phyloP scores from a whole-genome alignment of 352 stramenopile species.

The Thraustochytrium striatum region DNA sequence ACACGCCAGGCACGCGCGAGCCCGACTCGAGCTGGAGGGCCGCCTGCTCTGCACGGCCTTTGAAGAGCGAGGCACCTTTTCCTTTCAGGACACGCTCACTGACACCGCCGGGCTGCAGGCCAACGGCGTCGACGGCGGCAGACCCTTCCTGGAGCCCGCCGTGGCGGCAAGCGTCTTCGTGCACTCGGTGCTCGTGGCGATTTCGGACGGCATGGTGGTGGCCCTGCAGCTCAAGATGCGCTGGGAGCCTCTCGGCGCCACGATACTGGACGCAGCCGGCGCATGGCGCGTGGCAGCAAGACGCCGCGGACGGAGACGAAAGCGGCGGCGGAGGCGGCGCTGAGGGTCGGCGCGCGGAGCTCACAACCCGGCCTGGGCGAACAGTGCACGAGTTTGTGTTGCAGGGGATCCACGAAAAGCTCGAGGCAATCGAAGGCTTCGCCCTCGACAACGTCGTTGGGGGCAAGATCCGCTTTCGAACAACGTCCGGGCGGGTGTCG shows the following conservation, averaged over 20 bases:
- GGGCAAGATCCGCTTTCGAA: slow-evolving; percentile 31
- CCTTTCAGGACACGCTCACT: slow-evolving; percentile 9
- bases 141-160: not conserved
- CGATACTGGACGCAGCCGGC: not conserved
- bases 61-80: slow-evolving; percentile 13
- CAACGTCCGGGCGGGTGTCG: slow-evolving; percentile 20
- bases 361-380: not conserved
- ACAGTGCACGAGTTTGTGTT: slow-evolving; percentile 16
- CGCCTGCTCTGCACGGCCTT: slow-evolving; percentile 32
- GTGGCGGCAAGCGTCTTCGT: not conserved
- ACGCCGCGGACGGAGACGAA: not conserved
- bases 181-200: not conserved
- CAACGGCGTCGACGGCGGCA: not conserved
- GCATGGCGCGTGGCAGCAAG: not conserved
- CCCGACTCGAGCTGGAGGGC: slow-evolving; percentile 1
- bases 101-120: not conserved
- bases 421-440: slow-evolving; percentile 2
- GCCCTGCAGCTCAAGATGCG: not conserved
- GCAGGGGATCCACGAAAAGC: slow-evolving; percentile 1
- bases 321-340: not conserved
- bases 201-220: slow-evolving; percentile 33
- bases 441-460: slow-evolving; percentile 22
- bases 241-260: not conserved
- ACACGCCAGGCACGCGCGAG: not conserved
- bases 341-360: not conserved